phyloP scores from a whole-genome alignment of 495 filamentous ascomycete genomes.

The Friedmanniomyces endolithicus region DNA sequence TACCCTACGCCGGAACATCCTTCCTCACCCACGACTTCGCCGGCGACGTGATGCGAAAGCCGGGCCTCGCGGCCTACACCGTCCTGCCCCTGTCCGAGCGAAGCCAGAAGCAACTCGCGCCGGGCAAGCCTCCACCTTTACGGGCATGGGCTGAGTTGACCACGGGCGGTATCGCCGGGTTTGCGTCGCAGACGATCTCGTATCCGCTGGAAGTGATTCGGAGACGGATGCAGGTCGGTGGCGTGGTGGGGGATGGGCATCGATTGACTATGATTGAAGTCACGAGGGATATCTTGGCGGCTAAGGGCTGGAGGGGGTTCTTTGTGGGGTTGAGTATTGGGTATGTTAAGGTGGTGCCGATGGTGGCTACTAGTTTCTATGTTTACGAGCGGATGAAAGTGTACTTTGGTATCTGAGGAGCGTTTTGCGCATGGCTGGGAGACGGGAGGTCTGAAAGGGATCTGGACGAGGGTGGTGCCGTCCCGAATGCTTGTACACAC shows the following conservation, averaged over 20 bases:
- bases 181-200: conserved; percentile 78
- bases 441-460: neutral
- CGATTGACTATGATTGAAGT: conserved; percentile 70
- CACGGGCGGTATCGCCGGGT: conserved; percentile 71
- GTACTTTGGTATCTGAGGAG: conserved; percentile 51
- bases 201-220: conserved; percentile 91
- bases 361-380: conserved; percentile 69
- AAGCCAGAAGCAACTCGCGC: conserved; percentile 29
- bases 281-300: conserved; percentile 54
- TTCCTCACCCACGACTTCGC: conserved; percentile 89
- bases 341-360: conserved; percentile 85
- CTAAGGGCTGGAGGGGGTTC: conserved; percentile 70
- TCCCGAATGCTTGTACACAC: too few species aligned
- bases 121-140: conserved; percentile 51
- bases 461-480: neutral
- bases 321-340: conserved; percentile 90
- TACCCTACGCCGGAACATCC: conserved; percentile 94
- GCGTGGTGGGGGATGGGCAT: conserved; percentile 80
- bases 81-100: conserved; percentile 38
- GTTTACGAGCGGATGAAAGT: conserved; percentile 76
- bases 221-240: conserved; percentile 89
- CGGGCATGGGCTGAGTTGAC: conserved; percentile 71
- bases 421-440: neutral
- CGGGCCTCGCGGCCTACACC: conserved; percentile 53
- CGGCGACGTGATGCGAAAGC: conserved; percentile 64